Evolutionary conservation across 441 rosid genomes (phyloP).

Genomic region (Brassica hybrid): DNA sequence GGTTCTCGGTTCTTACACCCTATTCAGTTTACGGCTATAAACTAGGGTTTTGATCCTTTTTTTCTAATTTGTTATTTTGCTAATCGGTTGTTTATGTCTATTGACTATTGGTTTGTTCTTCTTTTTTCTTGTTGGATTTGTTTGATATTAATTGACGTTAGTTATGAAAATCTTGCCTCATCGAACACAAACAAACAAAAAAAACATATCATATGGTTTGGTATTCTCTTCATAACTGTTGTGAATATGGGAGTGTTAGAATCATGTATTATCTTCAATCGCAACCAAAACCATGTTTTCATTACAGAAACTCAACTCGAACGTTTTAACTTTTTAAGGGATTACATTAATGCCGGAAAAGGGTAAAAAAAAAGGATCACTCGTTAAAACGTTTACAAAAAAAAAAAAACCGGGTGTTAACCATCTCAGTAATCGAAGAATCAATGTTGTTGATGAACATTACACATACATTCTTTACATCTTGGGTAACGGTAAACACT

Average conservation of each 20-base stretch:
- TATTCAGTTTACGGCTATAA: background rate
- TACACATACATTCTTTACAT: constrained; percentile 83
- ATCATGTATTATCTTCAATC: background rate
- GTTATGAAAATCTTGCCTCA: background rate
- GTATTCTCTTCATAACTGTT: background rate
- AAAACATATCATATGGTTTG: background rate
- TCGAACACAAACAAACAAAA: background rate
- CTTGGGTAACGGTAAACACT: constrained; percentile 80
- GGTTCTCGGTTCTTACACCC: background rate
- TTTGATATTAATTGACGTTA: background rate
- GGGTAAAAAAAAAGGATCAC: background rate
- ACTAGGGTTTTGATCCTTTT: constrained; percentile 10
- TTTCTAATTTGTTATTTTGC: background rate
- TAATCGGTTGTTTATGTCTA: constrained; percentile 1
- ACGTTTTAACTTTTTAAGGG: background rate
- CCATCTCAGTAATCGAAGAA: background rate
- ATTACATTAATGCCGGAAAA: constrained; percentile 6
- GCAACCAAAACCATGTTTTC: constrained; percentile 2
- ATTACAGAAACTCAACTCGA: constrained; percentile 8
- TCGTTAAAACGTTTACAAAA: background rate
- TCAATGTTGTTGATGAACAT: constrained; percentile 25
- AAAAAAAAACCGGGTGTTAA: background rate
- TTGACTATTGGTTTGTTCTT: background rate
- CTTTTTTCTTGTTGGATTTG: background rate
- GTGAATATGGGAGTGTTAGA: background rate